These are phyloP conservation scores for Pholiota conissans DNA, from an alignment of 768 basidiomycete species.

Conservation along the genomic window DNA sequence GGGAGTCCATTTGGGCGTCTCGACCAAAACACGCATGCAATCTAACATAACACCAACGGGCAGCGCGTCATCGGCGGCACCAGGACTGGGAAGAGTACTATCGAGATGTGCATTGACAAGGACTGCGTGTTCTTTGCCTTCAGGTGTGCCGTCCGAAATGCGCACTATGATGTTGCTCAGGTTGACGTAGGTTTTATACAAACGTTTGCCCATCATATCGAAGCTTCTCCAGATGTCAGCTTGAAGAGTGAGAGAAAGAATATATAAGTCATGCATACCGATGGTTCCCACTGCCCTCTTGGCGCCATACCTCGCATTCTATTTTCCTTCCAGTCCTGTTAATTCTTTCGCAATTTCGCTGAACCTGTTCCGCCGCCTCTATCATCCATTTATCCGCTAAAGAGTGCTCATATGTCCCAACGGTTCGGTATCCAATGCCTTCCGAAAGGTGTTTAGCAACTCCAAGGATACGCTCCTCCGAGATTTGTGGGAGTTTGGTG, in stretches of 20 bases:
- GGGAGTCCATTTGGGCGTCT: slow-evolving; percentile 69
- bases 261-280: slow-evolving; percentile 47
- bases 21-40: slow-evolving; percentile 72
- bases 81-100: slow-evolving; percentile 86
- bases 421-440: slow-evolving; percentile 86
- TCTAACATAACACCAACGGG: slow-evolving; percentile 93
- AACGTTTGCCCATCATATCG: slow-evolving; percentile 84
- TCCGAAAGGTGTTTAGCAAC: slow-evolving; percentile 74
- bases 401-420: slow-evolving; percentile 88
- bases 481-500: slow-evolving; percentile 67
- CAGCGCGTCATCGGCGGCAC: slow-evolving; percentile 87
- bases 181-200: slow-evolving; percentile 86
- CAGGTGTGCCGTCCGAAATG: slow-evolving; percentile 72
- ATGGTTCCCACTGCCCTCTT: slow-evolving; percentile 86
- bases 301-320: slow-evolving; percentile 92
- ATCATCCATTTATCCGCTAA: slow-evolving; percentile 83
- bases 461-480: slow-evolving; percentile 66
- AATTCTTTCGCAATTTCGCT: slow-evolving; percentile 60
- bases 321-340: slow-evolving; percentile 51
- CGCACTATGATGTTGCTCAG: slow-evolving; percentile 90
- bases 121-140: slow-evolving; percentile 77
- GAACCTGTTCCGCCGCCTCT: slow-evolving; percentile 59
- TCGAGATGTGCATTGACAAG: slow-evolving; percentile 91
- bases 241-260: too few species aligned
- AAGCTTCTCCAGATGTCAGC: slow-evolving; percentile 50